These are phyloP conservation scores for Aspergillus novofumigatus DNA, from an alignment of 2,329 filamentous ascomycete genomes.

Conservation along the genomic window DNA sequence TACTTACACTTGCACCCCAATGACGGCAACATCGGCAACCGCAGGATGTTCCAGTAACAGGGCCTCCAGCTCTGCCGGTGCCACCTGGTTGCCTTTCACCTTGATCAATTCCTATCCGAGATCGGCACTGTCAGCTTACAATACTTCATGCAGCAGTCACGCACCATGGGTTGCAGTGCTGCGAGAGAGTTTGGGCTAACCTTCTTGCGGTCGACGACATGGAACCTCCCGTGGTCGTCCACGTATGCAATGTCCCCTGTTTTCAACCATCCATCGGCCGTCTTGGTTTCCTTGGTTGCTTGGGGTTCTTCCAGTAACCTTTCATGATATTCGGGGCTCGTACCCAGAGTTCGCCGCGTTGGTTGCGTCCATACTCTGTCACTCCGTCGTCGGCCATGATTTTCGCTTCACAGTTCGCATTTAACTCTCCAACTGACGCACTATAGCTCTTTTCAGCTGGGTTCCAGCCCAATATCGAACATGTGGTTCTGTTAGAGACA, in stretches of 20 bases:
- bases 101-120: conserved; percentile 54
- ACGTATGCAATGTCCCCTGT: conserved; percentile 68
- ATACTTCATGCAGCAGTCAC: background rate
- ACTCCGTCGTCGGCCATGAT: conserved; percentile 53
- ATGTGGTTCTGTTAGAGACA: conserved; percentile 51
- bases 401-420: conserved; percentile 65
- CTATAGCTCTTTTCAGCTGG: conserved; percentile 44
- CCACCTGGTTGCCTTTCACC: conserved; percentile 59
- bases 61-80: conserved; percentile 58
- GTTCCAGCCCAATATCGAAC: conserved; percentile 63
- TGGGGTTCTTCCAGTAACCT: conserved; percentile 70
- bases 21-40: conserved; percentile 63
- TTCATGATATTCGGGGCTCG: conserved; percentile 68
- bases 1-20: conserved; percentile 55
- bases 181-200: conserved; percentile 29
- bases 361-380: conserved; percentile 49
- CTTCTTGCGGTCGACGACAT: conserved; percentile 72
- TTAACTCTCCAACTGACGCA: conserved; percentile 57
- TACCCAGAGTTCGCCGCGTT: conserved; percentile 70
- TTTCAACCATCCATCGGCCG: conserved; percentile 63
- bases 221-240: conserved; percentile 53
- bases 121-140: conserved; percentile 4
- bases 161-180: conserved; percentile 1
- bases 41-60: conserved; percentile 52
- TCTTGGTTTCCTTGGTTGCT: conserved; percentile 62